Evolutionary conservation across 345 rosid genomes (phyloP).

Genomic region (Lepidium didymum): DNA sequence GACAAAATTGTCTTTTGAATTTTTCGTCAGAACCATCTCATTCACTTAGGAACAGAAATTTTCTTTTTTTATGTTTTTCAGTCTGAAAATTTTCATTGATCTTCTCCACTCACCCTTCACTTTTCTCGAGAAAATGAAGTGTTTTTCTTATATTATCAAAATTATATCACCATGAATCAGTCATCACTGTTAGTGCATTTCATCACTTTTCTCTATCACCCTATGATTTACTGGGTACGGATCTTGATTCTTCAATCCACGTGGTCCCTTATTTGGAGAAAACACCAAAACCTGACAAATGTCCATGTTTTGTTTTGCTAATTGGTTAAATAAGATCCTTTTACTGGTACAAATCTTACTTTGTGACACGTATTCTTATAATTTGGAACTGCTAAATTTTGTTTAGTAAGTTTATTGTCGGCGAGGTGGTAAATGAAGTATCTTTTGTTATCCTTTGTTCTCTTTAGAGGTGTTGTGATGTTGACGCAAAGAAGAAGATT

Average conservation of each 20-base stretch:
- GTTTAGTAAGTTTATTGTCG: not conserved
- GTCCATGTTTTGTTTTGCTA: constrained; percentile 21
- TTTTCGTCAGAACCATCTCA: constrained; percentile 12
- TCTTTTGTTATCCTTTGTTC: not conserved
- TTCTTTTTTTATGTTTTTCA: not conserved
- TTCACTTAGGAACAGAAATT: not conserved
- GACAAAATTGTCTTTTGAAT: constrained; percentile 23
- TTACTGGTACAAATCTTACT: not conserved
- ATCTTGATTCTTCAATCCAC: constrained; percentile 44
- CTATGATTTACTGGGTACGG: constrained; percentile 30
- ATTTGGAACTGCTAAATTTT: not conserved
- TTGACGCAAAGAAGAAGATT: constrained; percentile 6
- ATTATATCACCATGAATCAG: constrained; percentile 1
- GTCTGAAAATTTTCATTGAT: constrained; percentile 2
- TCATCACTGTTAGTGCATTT: constrained; percentile 17
- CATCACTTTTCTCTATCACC: not conserved
- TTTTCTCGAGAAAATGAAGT: not conserved
- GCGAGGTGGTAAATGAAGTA: not conserved
- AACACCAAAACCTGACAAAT: constrained; percentile 42
- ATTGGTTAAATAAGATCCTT: constrained; percentile 1
- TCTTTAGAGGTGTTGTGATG: not conserved
- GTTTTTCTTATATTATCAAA: constrained; percentile 21
- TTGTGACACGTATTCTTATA: not conserved
- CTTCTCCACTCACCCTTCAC: constrained; percentile 12
- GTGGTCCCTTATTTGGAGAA: constrained; percentile 43